phyloP scores from a whole-genome alignment of 2,329 filamentous ascomycete genomes.

The Phialophora verrucosa region DNA sequence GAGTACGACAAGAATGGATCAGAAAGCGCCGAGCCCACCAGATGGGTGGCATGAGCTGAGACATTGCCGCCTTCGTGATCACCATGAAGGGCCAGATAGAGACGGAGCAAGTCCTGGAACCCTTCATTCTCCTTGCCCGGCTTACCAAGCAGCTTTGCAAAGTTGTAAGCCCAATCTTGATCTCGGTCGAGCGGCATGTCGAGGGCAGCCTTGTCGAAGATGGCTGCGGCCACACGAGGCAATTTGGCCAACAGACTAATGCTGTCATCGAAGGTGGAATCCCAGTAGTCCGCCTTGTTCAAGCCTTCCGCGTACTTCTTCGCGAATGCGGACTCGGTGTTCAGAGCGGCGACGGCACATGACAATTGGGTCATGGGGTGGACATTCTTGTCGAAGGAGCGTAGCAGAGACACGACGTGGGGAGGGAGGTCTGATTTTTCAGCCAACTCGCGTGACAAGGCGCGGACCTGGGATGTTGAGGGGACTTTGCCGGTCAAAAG shows the following conservation, averaged over 20 bases:
- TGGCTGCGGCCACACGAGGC: constrained; percentile 93
- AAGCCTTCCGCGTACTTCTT: constrained; percentile 89
- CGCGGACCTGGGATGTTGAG: constrained; percentile 77
- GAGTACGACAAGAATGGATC: constrained; percentile 97
- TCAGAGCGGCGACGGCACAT: constrained; percentile 92
- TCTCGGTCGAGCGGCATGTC: constrained; percentile 76
- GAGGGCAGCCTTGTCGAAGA: constrained; percentile 85
- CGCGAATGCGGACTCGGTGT: constrained; percentile 91
- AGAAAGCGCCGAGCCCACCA: constrained; percentile 91
- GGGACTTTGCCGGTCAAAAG: constrained; percentile 92
- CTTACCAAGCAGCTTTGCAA: constrained; percentile 93
- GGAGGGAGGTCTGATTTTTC: constrained; percentile 81
- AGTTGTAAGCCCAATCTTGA: constrained; percentile 99
- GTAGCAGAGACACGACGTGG: constrained; percentile 86
- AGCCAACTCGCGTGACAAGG: constrained; percentile 83
- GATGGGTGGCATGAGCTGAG: constrained; percentile 90
- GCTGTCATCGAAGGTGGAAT: constrained; percentile 93
- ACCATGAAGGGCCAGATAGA: constrained; percentile 95
- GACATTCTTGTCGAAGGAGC: constrained; percentile 84
- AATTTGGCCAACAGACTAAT: constrained; percentile 95
- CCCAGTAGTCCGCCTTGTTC: constrained; percentile 98
- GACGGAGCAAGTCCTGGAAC: constrained; percentile 91
- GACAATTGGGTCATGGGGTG: constrained; percentile 99
- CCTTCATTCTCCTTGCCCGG: constrained; percentile 84
- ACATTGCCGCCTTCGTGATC: constrained; percentile 99